A percentile compares a stretch with the other conserved stretches of the same genome.
Conservation (phyloP, 495 filamentous ascomycete genomes). For the Polyplosphaeria fusca region DNA sequence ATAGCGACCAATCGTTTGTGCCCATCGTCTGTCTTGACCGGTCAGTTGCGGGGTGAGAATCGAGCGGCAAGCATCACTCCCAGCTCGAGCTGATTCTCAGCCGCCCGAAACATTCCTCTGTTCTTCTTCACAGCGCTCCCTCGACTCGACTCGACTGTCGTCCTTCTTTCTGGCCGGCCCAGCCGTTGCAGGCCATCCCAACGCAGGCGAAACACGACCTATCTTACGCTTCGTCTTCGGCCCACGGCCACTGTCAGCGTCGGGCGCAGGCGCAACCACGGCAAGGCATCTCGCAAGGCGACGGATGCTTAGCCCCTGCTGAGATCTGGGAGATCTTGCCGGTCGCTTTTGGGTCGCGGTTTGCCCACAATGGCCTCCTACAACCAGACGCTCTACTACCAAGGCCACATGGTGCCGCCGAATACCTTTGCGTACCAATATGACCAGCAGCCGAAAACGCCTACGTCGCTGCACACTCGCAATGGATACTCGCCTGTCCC, state of each 20-base stretch:
- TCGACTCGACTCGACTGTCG: slow-evolving; percentile 14
- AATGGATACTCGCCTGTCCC: slow-evolving; percentile 10
- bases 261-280: slow-evolving; percentile 5
- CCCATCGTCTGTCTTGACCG: slow-evolving; percentile 12
- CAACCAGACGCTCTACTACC: slow-evolving; percentile 2
- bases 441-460: slow-evolving; percentile 23
- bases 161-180: slow-evolving; percentile 15
- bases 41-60: slow-evolving; percentile 21
- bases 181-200: slow-evolving; percentile 1
- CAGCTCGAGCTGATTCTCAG: slow-evolving; percentile 7
- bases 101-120: not conserved
- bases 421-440: slow-evolving; percentile 11
- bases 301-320: slow-evolving; percentile 17
- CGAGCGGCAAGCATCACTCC: slow-evolving; percentile 5
- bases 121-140: slow-evolving; percentile 26
- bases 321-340: slow-evolving; percentile 3
- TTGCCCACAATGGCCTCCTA: slow-evolving; percentile 19
- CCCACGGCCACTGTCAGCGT: not conserved
- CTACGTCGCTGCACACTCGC: slow-evolving; percentile 19
- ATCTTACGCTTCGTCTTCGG: not conserved
- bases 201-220: slow-evolving; percentile 8
- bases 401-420: not conserved
- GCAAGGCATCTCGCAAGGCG: slow-evolving; percentile 20
- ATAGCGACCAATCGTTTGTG: slow-evolving; percentile 15
- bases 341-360: not conserved